A percentile compares a stretch with the other conserved stretches of the same genome.
phyloP scores from a whole-genome alignment of 805 yeast genomes.

The Saccharomycopsis lassenensis region DNA sequence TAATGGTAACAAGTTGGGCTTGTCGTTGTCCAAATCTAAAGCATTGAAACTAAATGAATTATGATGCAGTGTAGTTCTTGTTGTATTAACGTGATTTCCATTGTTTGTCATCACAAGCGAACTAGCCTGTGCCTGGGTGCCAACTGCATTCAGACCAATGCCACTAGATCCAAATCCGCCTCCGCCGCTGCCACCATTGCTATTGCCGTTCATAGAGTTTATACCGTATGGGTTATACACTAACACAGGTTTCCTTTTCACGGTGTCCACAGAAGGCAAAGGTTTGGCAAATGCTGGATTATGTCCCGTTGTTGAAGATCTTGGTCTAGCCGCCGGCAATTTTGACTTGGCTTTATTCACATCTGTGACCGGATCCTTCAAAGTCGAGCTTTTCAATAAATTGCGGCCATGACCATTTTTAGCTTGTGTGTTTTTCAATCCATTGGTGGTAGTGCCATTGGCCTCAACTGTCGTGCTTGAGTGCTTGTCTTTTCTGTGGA shows the following conservation, averaged over 20 bases:
- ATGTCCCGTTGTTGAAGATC: too few relatives aligned
- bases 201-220: too few relatives aligned
- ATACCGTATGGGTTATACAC: slow-evolving; percentile 16
- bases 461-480: too few relatives aligned
- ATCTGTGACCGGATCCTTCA: too few relatives aligned
- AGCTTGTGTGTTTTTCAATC: too few relatives aligned
- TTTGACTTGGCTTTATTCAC: too few relatives aligned
- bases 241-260: slow-evolving; percentile 3
- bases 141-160: background rate
- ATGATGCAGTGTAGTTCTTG: background rate
- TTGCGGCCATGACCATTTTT: too few relatives aligned
- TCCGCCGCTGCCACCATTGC: background rate
- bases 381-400: too few relatives aligned
- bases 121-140: background rate
- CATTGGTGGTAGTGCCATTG: too few relatives aligned
- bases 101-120: background rate
- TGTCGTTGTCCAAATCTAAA: slow-evolving; percentile 5
- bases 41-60: slow-evolving; percentile 1
- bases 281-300: slow-evolving; percentile 5
- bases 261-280: slow-evolving; percentile 15
- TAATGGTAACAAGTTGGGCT: slow-evolving; percentile 34
- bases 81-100: background rate
- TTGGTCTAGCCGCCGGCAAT: too few relatives aligned
- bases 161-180: slow-evolving; percentile 4
- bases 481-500: too few relatives aligned